Evolutionary conservation across 768 basidiomycete species (phyloP).

Genomic region (Cubamyces lactineus): DNA sequence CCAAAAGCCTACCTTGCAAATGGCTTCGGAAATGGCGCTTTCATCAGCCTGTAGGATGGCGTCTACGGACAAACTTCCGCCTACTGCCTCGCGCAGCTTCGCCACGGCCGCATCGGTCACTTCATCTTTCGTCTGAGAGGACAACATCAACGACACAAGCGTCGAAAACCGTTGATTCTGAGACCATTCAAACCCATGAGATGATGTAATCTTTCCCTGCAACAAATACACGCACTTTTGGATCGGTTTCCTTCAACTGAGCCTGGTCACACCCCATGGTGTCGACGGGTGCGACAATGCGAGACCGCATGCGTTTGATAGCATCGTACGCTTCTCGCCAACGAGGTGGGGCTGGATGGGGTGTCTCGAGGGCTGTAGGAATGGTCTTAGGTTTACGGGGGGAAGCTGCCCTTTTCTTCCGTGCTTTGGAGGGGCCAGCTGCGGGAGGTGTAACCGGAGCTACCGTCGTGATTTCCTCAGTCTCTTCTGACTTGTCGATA

Average conservation of each 20-base stretch:
- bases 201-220: background rate
- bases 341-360: conserved; percentile 25
- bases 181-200: background rate
- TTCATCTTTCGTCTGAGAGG: conserved; percentile 94
- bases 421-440: background rate
- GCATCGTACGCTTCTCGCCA: conserved; percentile 58
- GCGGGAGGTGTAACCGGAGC: background rate
- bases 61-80: conserved; percentile 79
- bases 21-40: conserved; percentile 67
- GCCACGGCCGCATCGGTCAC: conserved; percentile 80
- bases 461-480: background rate
- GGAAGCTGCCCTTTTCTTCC: conserved; percentile 6
- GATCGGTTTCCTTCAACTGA: conserved; percentile 62
- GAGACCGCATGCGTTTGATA: conserved; percentile 77
- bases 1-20: conserved; percentile 94
- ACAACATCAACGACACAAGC: conserved; percentile 92
- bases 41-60: conserved; percentile 67
- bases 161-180: conserved; percentile 84
- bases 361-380: conserved; percentile 18
- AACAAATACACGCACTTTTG: conserved; percentile 50
- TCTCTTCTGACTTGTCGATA: background rate
- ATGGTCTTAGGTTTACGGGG: conserved; percentile 24
- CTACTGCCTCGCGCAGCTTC: conserved; percentile 72
- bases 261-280: conserved; percentile 87
- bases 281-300: conserved; percentile 84